phyloP scores from a whole-genome alignment of 352 stramenopile species.

The Phytophthora ramorum region DNA sequence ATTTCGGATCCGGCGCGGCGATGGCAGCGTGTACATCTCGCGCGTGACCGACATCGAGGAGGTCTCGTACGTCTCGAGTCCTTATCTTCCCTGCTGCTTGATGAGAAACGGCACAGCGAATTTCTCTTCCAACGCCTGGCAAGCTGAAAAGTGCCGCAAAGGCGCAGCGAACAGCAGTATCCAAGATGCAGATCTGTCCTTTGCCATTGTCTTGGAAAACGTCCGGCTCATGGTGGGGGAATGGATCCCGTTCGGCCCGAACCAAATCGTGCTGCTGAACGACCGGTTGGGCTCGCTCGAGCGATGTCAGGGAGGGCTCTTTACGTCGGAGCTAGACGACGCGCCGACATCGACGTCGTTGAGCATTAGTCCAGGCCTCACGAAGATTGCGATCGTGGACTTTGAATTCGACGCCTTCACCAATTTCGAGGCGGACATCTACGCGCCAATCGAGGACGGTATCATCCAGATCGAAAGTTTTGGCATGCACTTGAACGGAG shows the following conservation, averaged over 20 bases:
- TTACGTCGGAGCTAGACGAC: slow-evolving; percentile 94
- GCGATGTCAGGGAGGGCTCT: slow-evolving; percentile 96
- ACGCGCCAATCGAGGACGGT: slow-evolving; percentile 92
- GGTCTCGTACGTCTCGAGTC: slow-evolving; percentile 97
- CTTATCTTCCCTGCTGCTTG: slow-evolving; percentile 96
- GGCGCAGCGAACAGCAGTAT: slow-evolving; percentile 82
- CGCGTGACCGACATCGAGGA: slow-evolving; percentile 97
- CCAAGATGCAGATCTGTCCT: slow-evolving; percentile 93
- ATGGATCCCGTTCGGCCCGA: slow-evolving; percentile 98
- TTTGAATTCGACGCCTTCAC: slow-evolving; percentile 98
- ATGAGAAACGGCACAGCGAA: slow-evolving; percentile 90
- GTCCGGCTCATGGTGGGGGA: slow-evolving; percentile 97
- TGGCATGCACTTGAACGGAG: slow-evolving; percentile 87
- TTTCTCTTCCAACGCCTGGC: slow-evolving; percentile 95
- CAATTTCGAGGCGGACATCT: slow-evolving; percentile 98
- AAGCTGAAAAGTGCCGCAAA: slow-evolving; percentile 87
- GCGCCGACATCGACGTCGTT: slow-evolving; percentile 85
- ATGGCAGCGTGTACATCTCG: slow-evolving; percentile 91
- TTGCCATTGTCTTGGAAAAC: slow-evolving; percentile 97
- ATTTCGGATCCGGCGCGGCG: slow-evolving; percentile 86
- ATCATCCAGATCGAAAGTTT: slow-evolving; percentile 99
- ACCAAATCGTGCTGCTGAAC: slow-evolving; percentile 98
- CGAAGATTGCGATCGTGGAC: slow-evolving; percentile 97
- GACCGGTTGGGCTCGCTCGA: slow-evolving; percentile 96
- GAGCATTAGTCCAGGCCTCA: slow-evolving; percentile 90